Evolutionary conservation across 768 basidiomycete species (phyloP).

Genomic region (Suillus weaverae): DNA sequence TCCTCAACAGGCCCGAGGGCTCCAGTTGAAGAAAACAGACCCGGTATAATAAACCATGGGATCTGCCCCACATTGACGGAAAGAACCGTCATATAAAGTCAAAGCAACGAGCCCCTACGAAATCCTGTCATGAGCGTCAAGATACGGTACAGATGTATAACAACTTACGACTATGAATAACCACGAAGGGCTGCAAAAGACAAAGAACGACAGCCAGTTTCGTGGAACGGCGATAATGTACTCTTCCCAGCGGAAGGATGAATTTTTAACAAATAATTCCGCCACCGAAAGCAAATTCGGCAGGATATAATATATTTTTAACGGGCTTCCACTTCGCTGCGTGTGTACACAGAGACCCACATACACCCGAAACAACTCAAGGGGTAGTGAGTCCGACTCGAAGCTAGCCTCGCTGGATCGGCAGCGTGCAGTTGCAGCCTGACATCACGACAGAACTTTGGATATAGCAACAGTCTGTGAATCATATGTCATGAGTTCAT

Average conservation of each 20-base stretch:
- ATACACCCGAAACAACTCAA: slow-evolving; percentile 1
- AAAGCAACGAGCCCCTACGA: neutral
- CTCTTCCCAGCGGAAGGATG: neutral
- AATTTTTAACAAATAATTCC: neutral
- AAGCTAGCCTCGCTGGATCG: slow-evolving; percentile 1
- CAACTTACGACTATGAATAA: neutral
- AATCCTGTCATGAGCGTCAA: neutral
- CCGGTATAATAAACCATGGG: neutral
- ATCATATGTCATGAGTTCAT: neutral
- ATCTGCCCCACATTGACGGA: slow-evolving; percentile 2
- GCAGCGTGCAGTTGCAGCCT: neutral
- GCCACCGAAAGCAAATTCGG: neutral
- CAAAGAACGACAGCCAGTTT: neutral
- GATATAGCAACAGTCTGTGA: neutral
- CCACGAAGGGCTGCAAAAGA: too few relatives aligned
- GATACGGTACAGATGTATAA: too few relatives aligned
- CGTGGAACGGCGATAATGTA: neutral
- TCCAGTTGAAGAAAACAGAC: slow-evolving; percentile 3
- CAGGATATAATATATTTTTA: neutral
- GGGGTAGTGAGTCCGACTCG: slow-evolving; percentile 3
- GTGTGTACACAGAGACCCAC: slow-evolving; percentile 7
- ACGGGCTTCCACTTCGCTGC: slow-evolving; percentile 6
- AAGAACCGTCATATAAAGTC: neutral
- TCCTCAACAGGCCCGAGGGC: slow-evolving; percentile 5
- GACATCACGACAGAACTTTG: neutral